Conservation (phyloP, 2,329 filamentous ascomycete species). For the Blumeria hordei region DNA sequence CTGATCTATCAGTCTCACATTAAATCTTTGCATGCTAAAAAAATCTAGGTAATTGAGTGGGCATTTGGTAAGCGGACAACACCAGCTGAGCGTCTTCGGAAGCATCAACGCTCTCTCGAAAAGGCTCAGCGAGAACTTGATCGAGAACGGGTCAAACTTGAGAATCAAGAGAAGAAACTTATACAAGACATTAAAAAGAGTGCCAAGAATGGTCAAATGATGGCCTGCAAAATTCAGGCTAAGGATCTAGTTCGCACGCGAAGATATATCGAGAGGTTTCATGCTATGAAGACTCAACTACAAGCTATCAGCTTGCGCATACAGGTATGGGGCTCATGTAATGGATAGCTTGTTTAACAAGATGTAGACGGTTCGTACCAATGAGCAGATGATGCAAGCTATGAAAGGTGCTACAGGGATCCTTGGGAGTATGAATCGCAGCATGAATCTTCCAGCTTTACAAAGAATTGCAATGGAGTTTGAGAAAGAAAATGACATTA, state of each 20-base stretch:
- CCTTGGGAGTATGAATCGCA: conserved; percentile 86
- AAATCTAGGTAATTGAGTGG: conserved; percentile 73
- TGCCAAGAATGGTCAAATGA: conserved; percentile 94
- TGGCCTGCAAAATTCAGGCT: conserved; percentile 94
- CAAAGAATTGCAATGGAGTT: conserved; percentile 98
- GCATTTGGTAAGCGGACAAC: conserved; percentile 98
- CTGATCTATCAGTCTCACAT: not conserved
- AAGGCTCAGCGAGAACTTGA: conserved; percentile 94
- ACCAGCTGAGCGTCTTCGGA: conserved; percentile 70
- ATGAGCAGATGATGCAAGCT: conserved; percentile 99
- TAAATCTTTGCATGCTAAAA: not conserved
- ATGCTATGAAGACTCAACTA: conserved; percentile 88
- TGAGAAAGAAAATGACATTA: conserved; percentile 94
- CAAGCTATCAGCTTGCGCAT: conserved; percentile 89
- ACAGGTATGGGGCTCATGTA: conserved; percentile 33
- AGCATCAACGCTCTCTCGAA: conserved; percentile 90
- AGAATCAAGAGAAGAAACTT: conserved; percentile 96
- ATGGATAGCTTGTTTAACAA: not conserved
- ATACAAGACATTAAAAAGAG: conserved; percentile 94
- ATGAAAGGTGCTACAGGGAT: conserved; percentile 96
- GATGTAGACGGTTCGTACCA: conserved; percentile 70
- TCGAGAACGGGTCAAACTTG: conserved; percentile 79
- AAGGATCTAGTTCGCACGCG: conserved; percentile 88
- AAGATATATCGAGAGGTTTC: conserved; percentile 94
- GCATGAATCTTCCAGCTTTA: conserved; percentile 88